Base-by-base conservation (phyloP, 2,329 filamentous ascomycete species). In the Xylariaceae sp. region DNA sequence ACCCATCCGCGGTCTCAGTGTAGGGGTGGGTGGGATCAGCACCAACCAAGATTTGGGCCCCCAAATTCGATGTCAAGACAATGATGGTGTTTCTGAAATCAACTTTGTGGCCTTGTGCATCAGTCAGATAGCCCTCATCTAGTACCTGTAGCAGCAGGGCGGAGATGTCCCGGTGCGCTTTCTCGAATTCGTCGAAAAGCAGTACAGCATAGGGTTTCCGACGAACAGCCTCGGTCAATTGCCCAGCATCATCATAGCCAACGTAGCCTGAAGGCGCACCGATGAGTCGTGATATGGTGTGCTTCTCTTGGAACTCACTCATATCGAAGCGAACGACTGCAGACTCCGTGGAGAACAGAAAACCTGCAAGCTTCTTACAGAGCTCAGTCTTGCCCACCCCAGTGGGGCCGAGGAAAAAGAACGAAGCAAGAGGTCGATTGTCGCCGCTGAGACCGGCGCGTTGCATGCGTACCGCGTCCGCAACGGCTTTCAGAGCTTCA, bases 81-180 rank as follows among this genome's bases (percentile, higher is more conserved):
- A 97, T 96, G 56, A 97, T 86, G 7, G 91, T 96, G 65, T 96
- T 97, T 47, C 87, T 79, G 73, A 97, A 97, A 62, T 97, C 93
- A 45, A 98, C 85, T 65, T 93, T 95, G 71, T 95, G 90, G 24
- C 93, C 93, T 66, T 97, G 91, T 0, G 89, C 83, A 61, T 97
- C 93, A 1, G 91, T 97, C 37, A 98, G 76, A 69, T 93, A 96
- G 3, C 93, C 93, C 63, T 97, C 93, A 59, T 97, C 93, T 1
- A 98, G 79, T 0, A 97, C 91, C 64, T 97, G 93, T 3, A 98
- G 78, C 3, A 98, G 76, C 3, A 98, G 73, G 0, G 90, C 85
- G 0, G 89, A 94, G 51, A 97, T 96, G 55, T 98, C 93, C 40
- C 88, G 84, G 61, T 97, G 93, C 0, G 91, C 93, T 63, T 98